Evolutionary conservation across 2,329 filamentous ascomycete species (phyloP).

Genomic region (Taxawa tesnikishii): DNA sequence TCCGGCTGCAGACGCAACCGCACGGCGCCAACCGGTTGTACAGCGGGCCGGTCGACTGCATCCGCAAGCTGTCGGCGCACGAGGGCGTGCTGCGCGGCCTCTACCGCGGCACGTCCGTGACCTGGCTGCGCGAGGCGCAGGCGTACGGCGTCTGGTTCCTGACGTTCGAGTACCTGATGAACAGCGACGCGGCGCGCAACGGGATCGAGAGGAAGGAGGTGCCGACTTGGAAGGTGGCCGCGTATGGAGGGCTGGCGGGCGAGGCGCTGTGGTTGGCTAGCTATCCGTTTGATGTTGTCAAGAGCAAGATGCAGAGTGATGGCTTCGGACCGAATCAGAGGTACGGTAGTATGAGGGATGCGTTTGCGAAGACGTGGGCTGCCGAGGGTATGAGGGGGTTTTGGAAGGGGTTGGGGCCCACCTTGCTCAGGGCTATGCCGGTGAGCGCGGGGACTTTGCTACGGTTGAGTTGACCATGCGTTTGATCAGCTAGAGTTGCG

Average conservation of each 20-base stretch:
- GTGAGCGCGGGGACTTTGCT: slow-evolving; percentile 95
- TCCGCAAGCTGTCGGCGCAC: slow-evolving; percentile 63
- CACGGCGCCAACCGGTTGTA: slow-evolving; percentile 74
- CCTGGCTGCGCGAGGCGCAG: slow-evolving; percentile 76
- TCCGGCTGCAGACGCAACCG: slow-evolving; percentile 90
- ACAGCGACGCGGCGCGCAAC: slow-evolving; percentile 71
- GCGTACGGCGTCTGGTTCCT: slow-evolving; percentile 96
- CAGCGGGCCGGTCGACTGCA: slow-evolving; percentile 75
- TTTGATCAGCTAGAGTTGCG: slow-evolving; percentile 6
- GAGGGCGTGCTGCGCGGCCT: slow-evolving; percentile 60
- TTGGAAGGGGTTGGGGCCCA: slow-evolving; percentile 89
- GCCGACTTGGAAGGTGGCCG: slow-evolving; percentile 71
- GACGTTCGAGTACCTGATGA: slow-evolving; percentile 94
- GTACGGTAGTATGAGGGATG: slow-evolving; percentile 77
- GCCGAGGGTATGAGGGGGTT: slow-evolving; percentile 71
- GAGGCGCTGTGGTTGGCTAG: slow-evolving; percentile 87
- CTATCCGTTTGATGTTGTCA: slow-evolving; percentile 94
- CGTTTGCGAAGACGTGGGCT: slow-evolving; percentile 71
- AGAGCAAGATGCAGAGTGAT: slow-evolving; percentile 99
- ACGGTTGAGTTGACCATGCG: slow-evolving; percentile 7
- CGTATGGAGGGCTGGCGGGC: slow-evolving; percentile 86
- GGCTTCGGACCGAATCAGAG: slow-evolving; percentile 62
- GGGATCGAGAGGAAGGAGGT: slow-evolving; percentile 63
- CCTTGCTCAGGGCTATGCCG: slow-evolving; percentile 87
- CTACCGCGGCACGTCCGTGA: slow-evolving; percentile 81